Percentiles rank a stretch among this genome's conserved stretches.
phyloP scores from a whole-genome alignment of 2,329 filamentous ascomycete species.

The Neurospora sp. region DNA sequence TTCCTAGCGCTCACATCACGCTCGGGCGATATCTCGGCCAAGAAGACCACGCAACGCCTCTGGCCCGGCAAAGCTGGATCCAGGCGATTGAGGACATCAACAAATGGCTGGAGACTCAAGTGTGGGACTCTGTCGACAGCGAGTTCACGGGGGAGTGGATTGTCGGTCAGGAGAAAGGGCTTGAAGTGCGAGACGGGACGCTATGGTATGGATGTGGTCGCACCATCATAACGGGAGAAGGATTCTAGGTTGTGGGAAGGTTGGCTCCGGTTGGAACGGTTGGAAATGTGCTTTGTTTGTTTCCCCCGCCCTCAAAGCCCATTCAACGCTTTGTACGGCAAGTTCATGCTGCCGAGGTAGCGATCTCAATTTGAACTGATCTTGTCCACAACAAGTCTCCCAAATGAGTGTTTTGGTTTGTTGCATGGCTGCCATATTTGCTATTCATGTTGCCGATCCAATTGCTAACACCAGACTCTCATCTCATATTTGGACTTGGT shows the following conservation, averaged over 20 bases:
- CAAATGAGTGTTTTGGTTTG: neutral
- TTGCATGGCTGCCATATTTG: neutral
- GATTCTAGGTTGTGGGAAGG: conserved; percentile 35
- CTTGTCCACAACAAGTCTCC: neutral
- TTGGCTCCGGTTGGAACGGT: neutral
- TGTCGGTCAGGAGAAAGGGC: conserved; percentile 74
- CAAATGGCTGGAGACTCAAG: conserved; percentile 56
- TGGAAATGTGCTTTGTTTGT: neutral
- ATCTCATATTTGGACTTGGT: neutral
- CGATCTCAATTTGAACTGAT: neutral
- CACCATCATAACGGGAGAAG: conserved; percentile 53
- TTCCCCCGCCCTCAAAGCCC: neutral
- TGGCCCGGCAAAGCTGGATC: conserved; percentile 55
- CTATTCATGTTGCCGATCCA: neutral
- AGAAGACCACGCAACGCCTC: conserved; percentile 49
- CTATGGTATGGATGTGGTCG: conserved; percentile 85
- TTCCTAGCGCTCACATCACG: conserved; percentile 84
- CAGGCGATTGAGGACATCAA: conserved; percentile 68
- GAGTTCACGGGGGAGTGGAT: conserved; percentile 62
- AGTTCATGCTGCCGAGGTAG: neutral
- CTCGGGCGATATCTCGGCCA: conserved; percentile 69
- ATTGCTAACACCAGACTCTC: neutral
- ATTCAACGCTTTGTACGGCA: neutral
- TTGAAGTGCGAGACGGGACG: conserved; percentile 64
- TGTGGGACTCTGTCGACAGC: conserved; percentile 49